Evolutionary conservation across 345 rosid species (phyloP).

Genomic region (Sisymbrium altissimum): DNA sequence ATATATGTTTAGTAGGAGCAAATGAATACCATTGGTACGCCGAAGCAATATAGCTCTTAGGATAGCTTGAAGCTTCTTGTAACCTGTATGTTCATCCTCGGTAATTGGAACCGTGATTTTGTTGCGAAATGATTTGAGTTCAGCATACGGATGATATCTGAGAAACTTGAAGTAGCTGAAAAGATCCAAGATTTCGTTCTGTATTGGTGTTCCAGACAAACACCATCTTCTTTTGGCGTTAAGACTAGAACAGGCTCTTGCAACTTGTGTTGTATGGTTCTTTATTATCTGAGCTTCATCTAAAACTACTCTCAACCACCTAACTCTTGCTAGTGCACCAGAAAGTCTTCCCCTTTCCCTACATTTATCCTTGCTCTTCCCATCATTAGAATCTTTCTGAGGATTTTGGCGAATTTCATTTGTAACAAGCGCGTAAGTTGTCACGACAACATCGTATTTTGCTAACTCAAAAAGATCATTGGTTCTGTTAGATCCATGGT

Average conservation of each 20-base stretch:
- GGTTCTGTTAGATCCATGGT: neutral
- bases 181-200: neutral
- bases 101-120: neutral
- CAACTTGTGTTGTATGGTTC: neutral
- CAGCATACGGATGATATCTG: neutral
- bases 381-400: neutral
- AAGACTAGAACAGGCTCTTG: neutral
- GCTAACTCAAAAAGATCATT: neutral
- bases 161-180: neutral
- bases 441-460: neutral
- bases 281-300: neutral
- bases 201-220: neutral
- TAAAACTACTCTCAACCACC: neutral
- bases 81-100: neutral
- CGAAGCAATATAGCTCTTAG: neutral
- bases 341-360: neutral
- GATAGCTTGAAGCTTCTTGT: neutral
- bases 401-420: neutral
- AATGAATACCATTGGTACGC: too few species aligned
- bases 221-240: neutral
- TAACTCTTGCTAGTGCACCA: neutral
- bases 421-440: neutral
- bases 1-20: too few species aligned
- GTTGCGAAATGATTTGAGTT: neutral
- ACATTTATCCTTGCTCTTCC: too few species aligned